Evolutionary conservation across 192 early-diverging fungal species (phyloP), one percentile per base, ranked within the genome.

Genomic region (Rhizophagus prolifer): DNA sequence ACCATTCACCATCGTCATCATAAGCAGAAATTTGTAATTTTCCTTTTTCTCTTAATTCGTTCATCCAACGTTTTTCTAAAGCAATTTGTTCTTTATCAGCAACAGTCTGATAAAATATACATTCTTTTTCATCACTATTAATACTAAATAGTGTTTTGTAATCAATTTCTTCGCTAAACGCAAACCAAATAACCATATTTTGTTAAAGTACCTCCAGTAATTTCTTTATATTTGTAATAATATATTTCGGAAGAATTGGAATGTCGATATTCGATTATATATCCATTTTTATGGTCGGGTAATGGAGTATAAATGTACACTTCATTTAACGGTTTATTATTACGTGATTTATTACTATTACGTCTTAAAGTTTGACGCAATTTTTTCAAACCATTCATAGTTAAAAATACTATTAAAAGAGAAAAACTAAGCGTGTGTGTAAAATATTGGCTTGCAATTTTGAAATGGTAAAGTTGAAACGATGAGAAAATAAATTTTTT

Each of bases 171-270:
- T 10, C 19, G 60, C 6, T 26, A 13, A 23, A 21, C n/a, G 31
- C 21, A 38, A 23, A 74, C 5, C 3, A 62, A 16, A 38, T 60
- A 44, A 9, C 72, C 72, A 23, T 62, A 62, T 36, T 74, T 74
- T 46, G 72, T 74, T 26, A 74, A 26, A 30, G 72, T 74, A 5
- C 58, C 59, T 41, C 62, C 72, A 12, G 34, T 9, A 62, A 62
- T 74, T 44, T 74, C 58, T 14, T 62, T 60, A 38, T 74, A 74
- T 74, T 74, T 74, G 60, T 74, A 74, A 44, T 74, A 50, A 25
- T 61, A 74, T 59, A 62, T 44, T 46, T 62, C 30, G 1, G 47
- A 31, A 34, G 31, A 62, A 25, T 62, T 3, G 26, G 58, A 21
- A 25, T 61, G 72, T 6, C 72, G 58, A 74, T 41, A 62, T 74